Evolutionary conservation across 1,139 yeast species (phyloP), one percentile per base, ranked within the genome.

Genomic region (Yamadazyma siamensis): DNA sequence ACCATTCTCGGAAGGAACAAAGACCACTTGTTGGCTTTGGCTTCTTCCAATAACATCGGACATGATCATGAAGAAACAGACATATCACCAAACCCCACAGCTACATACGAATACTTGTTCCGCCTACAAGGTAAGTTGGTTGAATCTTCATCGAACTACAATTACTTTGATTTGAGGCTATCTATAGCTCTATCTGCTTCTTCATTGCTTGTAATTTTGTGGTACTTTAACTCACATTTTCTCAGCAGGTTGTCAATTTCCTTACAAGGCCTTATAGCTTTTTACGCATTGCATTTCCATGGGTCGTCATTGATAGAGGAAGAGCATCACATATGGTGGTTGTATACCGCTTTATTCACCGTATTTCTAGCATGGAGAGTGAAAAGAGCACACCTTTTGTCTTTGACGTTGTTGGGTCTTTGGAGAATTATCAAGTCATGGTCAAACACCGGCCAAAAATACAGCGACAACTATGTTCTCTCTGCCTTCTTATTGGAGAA

Each of bases 321-420:
- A 53, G 99, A 91, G 49, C 95, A 91, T 50, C 96, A 88, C 51
- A 59, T 88, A 11, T 91, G 99, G 99, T 91, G 95, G 85, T 82
- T 91, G 71, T 64, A 79, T 12, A 60, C 75, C 0, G 58, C 76
- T 0, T 30, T 67, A 28, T 51, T 40, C 25, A 18, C 27, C 15
- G 19, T 32, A 41, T 43, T 19, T 33, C 31, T 23, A 36, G 21
- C 13, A 17, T 18, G 19, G 4, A 38, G 32, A 4, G 40, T 38
- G 19, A 38, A 39, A 15, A 34, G 35, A 5, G 25, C 34, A 1
- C 15, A 10, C 4, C 20, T 18, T 18, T 7, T 18, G 7, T 18
- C 20, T 8, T 18, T 61, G 6, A 30, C 61, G 7, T 28, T 74
- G 12, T 39, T 77, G 15, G 26, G 59, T 0, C 55, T 76, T 5